These are phyloP conservation scores for Brassica nigra DNA, from an alignment of 345 rosid genomes.

Conservation along the genomic window DNA sequence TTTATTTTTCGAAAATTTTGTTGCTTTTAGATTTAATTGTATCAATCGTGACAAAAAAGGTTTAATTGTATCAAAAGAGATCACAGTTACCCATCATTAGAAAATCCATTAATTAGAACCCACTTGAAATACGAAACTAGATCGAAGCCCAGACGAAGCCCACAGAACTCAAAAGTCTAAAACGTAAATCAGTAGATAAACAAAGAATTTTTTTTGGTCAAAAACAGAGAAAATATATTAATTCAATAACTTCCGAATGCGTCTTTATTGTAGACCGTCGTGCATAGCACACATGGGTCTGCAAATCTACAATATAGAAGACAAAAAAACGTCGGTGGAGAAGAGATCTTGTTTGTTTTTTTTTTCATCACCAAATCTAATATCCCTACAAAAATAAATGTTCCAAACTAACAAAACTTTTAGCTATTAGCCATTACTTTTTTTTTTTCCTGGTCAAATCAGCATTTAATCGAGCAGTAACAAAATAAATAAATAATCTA, in stretches of 20 bases:
- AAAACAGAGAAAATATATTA: neutral
- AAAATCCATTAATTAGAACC: too few relatives aligned
- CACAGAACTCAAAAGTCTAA: too few relatives aligned
- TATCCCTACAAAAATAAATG: neutral
- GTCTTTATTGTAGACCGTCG: constrained; percentile 7
- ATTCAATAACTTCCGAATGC: neutral
- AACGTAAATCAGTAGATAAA: too few relatives aligned
- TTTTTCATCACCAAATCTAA: neutral
- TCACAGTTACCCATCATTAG: too few relatives aligned
- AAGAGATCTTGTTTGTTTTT: constrained; percentile 8
- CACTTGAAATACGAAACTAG: too few relatives aligned
- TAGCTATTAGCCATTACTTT: neutral
- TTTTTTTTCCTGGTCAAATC: neutral
- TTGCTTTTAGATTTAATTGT: too few relatives aligned
- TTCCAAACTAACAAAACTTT: neutral
- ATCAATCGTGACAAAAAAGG: too few relatives aligned
- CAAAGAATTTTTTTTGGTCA: neutral
- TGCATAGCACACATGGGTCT: constrained; percentile 11
- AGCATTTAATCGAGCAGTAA: neutral
- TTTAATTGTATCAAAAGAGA: too few relatives aligned
- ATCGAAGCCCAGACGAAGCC: too few relatives aligned
- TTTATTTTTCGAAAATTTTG: too few relatives aligned
- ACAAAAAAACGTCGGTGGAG: constrained; percentile 1
- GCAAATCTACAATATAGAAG: neutral
- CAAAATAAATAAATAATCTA: neutral